Conservation (phyloP, 2,329 filamentous ascomycete species). For the Fusarium citri region DNA sequence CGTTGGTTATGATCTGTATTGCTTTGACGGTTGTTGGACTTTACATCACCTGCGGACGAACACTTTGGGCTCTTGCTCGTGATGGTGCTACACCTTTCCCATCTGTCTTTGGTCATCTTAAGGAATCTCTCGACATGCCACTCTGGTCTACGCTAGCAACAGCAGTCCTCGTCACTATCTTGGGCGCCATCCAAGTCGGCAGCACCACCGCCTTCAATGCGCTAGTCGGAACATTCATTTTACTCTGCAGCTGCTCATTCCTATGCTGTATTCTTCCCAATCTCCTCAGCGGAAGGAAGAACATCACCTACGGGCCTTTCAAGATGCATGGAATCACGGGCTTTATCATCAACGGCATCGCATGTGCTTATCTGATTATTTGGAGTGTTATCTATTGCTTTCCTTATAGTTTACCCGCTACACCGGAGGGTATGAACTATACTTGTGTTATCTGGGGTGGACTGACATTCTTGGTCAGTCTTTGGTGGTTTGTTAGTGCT, state of each 20-base stretch:
- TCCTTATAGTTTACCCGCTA: slow-evolving; percentile 60
- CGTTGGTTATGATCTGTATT: slow-evolving; percentile 55
- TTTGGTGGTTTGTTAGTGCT: slow-evolving; percentile 57
- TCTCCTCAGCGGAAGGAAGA: slow-evolving; percentile 56
- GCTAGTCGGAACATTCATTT: slow-evolving; percentile 65
- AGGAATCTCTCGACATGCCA: slow-evolving; percentile 50
- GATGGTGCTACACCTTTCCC: slow-evolving; percentile 54
- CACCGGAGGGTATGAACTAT: slow-evolving; percentile 65
- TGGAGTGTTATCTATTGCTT: slow-evolving; percentile 75
- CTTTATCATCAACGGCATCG: slow-evolving; percentile 63
- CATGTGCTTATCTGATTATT: slow-evolving; percentile 67
- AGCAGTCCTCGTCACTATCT: slow-evolving; percentile 58
- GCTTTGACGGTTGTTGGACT: slow-evolving; percentile 51
- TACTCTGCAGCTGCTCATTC: slow-evolving; percentile 58
- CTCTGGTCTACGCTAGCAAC: slow-evolving; percentile 63
- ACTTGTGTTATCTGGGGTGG: slow-evolving; percentile 58
- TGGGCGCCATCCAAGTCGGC: slow-evolving; percentile 75
- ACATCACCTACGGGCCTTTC: slow-evolving; percentile 65
- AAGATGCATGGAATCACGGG: slow-evolving; percentile 62
- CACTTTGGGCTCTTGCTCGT: slow-evolving; percentile 56
- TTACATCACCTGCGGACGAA: slow-evolving; percentile 55
- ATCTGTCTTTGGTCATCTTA: slow-evolving; percentile 45
- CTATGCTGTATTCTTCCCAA: slow-evolving; percentile 72
- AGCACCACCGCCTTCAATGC: slow-evolving; percentile 74
- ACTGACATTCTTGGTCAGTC: slow-evolving; percentile 52